phyloP scores from a whole-genome alignment of 2,329 filamentous ascomycete genomes.

The Ascosphaera pollenicola region DNA sequence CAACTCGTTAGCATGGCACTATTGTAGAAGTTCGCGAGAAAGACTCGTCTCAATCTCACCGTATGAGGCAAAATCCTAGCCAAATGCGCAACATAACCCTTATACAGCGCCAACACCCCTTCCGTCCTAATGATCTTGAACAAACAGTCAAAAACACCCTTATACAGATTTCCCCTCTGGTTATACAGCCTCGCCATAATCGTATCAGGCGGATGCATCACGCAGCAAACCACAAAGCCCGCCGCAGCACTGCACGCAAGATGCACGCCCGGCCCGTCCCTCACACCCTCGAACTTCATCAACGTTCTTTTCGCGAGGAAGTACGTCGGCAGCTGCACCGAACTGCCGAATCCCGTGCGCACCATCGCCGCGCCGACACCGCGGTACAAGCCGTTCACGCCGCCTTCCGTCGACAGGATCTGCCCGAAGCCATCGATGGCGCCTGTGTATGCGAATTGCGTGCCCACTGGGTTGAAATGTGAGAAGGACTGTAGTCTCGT shows the following conservation, averaged over 20 bases:
- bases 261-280: slow-evolving; percentile 77
- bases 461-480: slow-evolving; percentile 78
- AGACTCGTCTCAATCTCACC: slow-evolving; percentile 17
- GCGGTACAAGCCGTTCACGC: slow-evolving; percentile 56
- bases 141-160: slow-evolving; percentile 76
- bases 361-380: slow-evolving; percentile 90
- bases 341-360: slow-evolving; percentile 83
- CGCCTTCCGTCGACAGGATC: slow-evolving; percentile 58
- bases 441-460: slow-evolving; percentile 83
- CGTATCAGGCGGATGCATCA: slow-evolving; percentile 98
- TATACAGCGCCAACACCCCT: slow-evolving; percentile 83
- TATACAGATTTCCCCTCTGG: slow-evolving; percentile 94
- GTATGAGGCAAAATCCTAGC: slow-evolving; percentile 90
- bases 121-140: slow-evolving; percentile 80
- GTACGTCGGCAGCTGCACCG: slow-evolving; percentile 90
- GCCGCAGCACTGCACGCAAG: slow-evolving; percentile 71
- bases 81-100: slow-evolving; percentile 88
- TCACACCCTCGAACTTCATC: slow-evolving; percentile 61
- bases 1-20: slow-evolving; percentile 7
- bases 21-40: neutral
- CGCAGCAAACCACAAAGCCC: slow-evolving; percentile 87
- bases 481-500: slow-evolving; percentile 88
- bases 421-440: slow-evolving; percentile 61
- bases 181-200: slow-evolving; percentile 99
- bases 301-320: slow-evolving; percentile 88